Conservation (phyloP, 257 asterid species). For the Solanum ossicruentum region DNA sequence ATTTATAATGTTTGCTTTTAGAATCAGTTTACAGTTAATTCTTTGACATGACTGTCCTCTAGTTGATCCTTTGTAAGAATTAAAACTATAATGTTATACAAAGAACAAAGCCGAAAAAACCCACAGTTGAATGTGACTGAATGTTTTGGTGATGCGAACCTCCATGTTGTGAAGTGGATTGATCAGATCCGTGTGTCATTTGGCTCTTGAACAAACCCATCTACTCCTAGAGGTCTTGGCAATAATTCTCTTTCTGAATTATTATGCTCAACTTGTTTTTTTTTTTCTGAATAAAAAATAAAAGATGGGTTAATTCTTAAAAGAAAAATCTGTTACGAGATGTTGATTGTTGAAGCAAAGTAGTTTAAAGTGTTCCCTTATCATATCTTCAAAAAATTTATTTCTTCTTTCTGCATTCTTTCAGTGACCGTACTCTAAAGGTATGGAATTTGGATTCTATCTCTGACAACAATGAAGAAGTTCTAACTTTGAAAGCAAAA, state of each 20-base stretch:
- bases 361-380: background rate
- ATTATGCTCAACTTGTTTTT: background rate
- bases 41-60: background rate
- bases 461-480: conserved; percentile 33
- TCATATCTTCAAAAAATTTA: background rate
- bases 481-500: conserved; percentile 58
- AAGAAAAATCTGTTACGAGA: background rate
- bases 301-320: too few relatives aligned
- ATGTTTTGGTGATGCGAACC: background rate
- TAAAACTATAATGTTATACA: background rate
- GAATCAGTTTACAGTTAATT: background rate
- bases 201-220: background rate
- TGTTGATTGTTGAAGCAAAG: background rate
- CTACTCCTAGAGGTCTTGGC: background rate
- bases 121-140: background rate
- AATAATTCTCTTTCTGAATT: background rate
- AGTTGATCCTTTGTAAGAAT: background rate
- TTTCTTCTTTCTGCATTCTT: conserved; percentile 2
- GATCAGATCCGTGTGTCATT: background rate
- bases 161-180: background rate
- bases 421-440: conserved; percentile 81
- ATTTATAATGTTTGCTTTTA: background rate
- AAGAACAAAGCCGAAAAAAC: background rate
- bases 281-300: background rate
- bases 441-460: conserved; percentile 78